Evolutionary conservation across 2,329 filamentous ascomycete species (phyloP).

Genomic region (Fusarium luffae): DNA sequence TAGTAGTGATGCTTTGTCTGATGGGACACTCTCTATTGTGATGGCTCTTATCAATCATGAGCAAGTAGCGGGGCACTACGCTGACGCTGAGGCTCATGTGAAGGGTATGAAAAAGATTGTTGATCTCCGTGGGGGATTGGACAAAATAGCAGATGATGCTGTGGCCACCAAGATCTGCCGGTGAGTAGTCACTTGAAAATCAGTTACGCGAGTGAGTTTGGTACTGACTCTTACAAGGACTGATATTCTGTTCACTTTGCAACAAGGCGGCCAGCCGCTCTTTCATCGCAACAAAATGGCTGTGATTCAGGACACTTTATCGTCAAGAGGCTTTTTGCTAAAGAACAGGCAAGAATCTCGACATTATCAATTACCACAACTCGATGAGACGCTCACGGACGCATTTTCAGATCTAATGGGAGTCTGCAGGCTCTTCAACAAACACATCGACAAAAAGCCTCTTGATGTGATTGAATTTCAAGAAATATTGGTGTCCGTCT

Average conservation of each 20-base stretch:
- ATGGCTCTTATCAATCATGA: conserved; percentile 15
- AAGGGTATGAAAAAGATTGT: conserved; percentile 2
- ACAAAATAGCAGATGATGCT: not conserved
- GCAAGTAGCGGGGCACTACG: not conserved
- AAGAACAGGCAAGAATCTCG: too few species aligned
- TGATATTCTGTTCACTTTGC: conserved; percentile 10
- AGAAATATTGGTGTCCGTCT: not conserved
- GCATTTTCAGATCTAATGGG: not conserved
- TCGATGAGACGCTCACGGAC: fast-evolving
- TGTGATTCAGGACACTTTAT: fast-evolving
- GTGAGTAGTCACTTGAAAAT: not conserved
- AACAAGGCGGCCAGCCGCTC: not conserved
- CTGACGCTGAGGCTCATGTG: not conserved
- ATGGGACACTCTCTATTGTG: not conserved
- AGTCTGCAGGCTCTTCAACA: conserved; percentile 1
- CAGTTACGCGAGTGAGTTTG: fast-evolving
- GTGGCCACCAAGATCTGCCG: not conserved
- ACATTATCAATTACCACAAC: too few species aligned
- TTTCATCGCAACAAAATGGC: conserved; percentile 1
- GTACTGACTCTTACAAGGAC: not conserved
- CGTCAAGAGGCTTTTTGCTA: not conserved
- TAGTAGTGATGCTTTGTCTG: not conserved
- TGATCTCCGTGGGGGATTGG: conserved; percentile 6
- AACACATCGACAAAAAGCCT: not conserved
- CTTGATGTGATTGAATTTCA: conserved; percentile 6